Base-by-base conservation (phyloP, 768 basidiomycete species). In the Hysterangium stoloniferum region DNA sequence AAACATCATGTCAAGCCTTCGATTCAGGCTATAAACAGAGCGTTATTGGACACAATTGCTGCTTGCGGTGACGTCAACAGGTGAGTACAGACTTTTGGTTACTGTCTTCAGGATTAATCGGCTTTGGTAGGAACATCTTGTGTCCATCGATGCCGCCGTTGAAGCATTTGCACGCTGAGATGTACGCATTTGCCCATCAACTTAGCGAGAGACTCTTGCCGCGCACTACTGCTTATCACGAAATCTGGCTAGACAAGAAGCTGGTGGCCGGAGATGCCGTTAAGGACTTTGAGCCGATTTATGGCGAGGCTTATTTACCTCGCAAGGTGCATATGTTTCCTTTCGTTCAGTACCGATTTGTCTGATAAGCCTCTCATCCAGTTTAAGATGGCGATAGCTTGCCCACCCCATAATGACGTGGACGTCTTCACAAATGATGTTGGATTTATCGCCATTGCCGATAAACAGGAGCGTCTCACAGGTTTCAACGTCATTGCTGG, bases 161-260 rank as follows among this genome's bases (percentile, higher is more conserved):
- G 58, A 95, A 94, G n/a, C 80, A 77, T 54, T 72, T 96, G 27
- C 96, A 99, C 68, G 66, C 68, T 19, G 77, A 85, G 64, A 90
- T 92, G 12, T 91, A 80, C 61, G 75, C 83, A 33, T 96, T 97
- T 59, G 77, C 91, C 1, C 90, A 84, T 60, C 72, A 73, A 52
- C 77, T 94, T 61, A 93, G 90, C 67, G 79, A 82, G 54, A 84
- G 88, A 61, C 77, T 99, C 35, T 74, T 96, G 29, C 96, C 96
- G 19, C 76, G 81, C 38, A 97, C 94, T 4, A 80, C 82, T 4
- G 96, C 96, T 4, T 98, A 99, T 65, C 91, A 97, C 63, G 96
- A 99, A 68, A 98, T 99, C 56, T 99, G 95, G 95, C 74, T 98
- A 36, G 93, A 98, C 71, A 94, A 96, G 72, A 96, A 96, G 72